phyloP scores from a whole-genome alignment of 2,329 filamentous ascomycete species.

The Exophiala lecanii-corni region DNA sequence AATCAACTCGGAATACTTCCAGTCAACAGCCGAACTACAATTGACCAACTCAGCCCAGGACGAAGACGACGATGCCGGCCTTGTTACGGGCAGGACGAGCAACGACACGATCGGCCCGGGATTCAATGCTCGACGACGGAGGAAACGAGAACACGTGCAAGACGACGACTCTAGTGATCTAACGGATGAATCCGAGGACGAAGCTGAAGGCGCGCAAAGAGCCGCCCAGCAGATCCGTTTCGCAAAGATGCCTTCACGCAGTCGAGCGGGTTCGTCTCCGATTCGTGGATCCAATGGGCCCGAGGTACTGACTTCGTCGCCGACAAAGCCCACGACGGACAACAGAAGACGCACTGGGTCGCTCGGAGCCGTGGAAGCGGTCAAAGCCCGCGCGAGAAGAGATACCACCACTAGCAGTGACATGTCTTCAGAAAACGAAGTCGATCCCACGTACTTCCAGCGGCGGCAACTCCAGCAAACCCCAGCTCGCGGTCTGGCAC shows the following conservation, averaged over 20 bases:
- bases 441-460: constrained; percentile 49
- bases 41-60: constrained; percentile 40
- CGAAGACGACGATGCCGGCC: constrained; percentile 59
- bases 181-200: constrained; percentile 63
- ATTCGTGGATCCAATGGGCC: constrained; percentile 53
- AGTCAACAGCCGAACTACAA: constrained; percentile 40
- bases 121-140: constrained; percentile 44
- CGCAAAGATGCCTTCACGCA: constrained; percentile 86
- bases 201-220: constrained; percentile 47
- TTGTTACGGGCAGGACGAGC: constrained; percentile 56
- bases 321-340: constrained; percentile 46
- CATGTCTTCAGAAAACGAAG: constrained; percentile 61
- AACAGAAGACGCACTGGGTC: constrained; percentile 51
- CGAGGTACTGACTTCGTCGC: constrained; percentile 53
- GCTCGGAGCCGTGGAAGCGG: constrained; percentile 50
- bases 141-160: constrained; percentile 54
- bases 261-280: constrained; percentile 82
- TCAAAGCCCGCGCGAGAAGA: constrained; percentile 51
- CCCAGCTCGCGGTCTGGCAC: constrained; percentile 32
- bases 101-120: constrained; percentile 55
- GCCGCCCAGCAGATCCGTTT: constrained; percentile 91
- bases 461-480: constrained; percentile 47
- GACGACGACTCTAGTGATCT: constrained; percentile 64
- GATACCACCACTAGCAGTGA: constrained; percentile 64
- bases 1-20: constrained; percentile 59